Evolutionary conservation across 2,329 filamentous ascomycete species (phyloP), one percentile per base, ranked within the genome.

Genomic region (Graphium sp.): DNA sequence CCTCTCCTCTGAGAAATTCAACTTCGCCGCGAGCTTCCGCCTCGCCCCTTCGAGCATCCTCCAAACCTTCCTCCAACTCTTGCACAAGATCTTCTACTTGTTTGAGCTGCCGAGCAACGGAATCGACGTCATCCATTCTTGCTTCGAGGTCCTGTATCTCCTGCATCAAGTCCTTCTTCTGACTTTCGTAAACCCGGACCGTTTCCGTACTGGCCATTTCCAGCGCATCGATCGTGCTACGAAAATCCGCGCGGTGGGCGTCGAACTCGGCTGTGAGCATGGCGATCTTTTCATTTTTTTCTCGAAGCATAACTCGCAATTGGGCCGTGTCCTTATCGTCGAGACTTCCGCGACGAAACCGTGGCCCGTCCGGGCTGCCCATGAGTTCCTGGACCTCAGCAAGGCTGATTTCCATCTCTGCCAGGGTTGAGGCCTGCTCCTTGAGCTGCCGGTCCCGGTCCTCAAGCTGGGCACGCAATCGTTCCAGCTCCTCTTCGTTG

Each of bases 211-310:
- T 92, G 3, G 89, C 91, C 57, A 95, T 70, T 50, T 98, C 89
- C 28, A 98, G 62, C 1, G 87, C 93, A 53, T 98, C 89, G 35
- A 98, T 89, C 12, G 89, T 98, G 49, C 82, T 93, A 39, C 89
- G 66, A 53, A 98, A 98, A 50, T 98, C 89, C 12, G 89, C 87
- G 33, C 89, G 70, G 47, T 98, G 87, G 7, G 78, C 73, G 46
- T 98, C 89, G 42, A 98, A 98, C 46, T 98, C 89, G 7, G 81
- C 72, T 1, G 85, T 95, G 40, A 98, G 66, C 61, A 87, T 75
- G 16, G 78, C 74, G 39, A 98, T 94, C 58, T 85, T 93, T 33
- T 98, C 89, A 43, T 94, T 94, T 64, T 92, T 94, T 53, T 98
- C 89, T 15, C 82, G 69, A 30, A 98, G 55, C 41, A 92, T 55